Conservation (phyloP, 306 rosid species). For the Begonia masoniana region DNA sequence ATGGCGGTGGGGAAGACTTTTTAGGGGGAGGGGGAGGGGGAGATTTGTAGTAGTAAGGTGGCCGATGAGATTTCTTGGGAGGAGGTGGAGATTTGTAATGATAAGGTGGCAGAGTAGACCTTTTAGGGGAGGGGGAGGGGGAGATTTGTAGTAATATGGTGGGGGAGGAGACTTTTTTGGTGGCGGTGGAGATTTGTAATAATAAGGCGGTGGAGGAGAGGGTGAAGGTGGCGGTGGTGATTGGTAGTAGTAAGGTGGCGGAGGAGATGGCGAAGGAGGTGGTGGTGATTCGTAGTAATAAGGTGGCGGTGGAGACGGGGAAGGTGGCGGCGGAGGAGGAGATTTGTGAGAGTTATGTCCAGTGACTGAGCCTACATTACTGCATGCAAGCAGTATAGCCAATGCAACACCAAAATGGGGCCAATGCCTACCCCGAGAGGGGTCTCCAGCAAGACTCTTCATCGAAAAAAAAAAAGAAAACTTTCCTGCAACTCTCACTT, state of each 20-base stretch:
- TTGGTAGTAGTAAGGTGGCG: neutral
- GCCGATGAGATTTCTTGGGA: neutral
- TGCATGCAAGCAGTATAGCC: too few relatives aligned
- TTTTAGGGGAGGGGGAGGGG: neutral
- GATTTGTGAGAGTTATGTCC: neutral
- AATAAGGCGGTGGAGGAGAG: neutral
- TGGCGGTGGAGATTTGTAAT: neutral
- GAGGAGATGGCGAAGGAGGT: neutral
- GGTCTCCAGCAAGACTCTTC: too few relatives aligned
- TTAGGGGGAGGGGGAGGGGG: neutral
- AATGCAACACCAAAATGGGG: too few relatives aligned
- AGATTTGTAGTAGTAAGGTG: neutral
- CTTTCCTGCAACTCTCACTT: too few relatives aligned
- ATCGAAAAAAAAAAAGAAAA: too few relatives aligned
- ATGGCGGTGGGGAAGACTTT: neutral
- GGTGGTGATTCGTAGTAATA: neutral
- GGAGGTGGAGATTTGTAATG: neutral
- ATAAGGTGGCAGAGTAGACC: neutral
- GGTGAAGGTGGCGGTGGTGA: too few relatives aligned
- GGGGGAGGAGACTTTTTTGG: neutral
- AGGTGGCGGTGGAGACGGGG: neutral
- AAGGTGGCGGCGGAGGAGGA: neutral
- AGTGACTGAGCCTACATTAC: too few relatives aligned
- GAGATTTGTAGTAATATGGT: neutral
- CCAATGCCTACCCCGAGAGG: too few relatives aligned